Evolutionary conservation across 1,139 yeast genomes (phyloP).

Genomic region (Geotrichum histeridarum): DNA sequence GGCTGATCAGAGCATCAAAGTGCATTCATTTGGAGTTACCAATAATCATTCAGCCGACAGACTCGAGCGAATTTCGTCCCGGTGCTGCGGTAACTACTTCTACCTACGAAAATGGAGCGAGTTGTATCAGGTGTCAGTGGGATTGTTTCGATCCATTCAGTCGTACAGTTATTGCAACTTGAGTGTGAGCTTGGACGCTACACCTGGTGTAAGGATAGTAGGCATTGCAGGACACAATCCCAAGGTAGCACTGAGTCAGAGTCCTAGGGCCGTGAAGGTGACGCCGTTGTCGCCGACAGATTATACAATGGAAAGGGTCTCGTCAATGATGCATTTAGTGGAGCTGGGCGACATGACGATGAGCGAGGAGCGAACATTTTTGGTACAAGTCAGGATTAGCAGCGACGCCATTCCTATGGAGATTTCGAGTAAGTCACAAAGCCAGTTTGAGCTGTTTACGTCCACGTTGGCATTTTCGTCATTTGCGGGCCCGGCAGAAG

Average conservation of each 20-base stretch:
- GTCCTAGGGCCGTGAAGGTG: neutral
- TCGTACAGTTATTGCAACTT: conserved; percentile 20
- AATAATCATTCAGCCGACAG: conserved; percentile 18
- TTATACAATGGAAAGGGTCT: conserved; percentile 3
- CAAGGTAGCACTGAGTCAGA: neutral
- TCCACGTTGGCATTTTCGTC: conserved; percentile 15
- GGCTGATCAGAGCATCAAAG: conserved; percentile 3
- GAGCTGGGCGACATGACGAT: conserved; percentile 24
- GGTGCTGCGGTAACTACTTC: conserved; percentile 16
- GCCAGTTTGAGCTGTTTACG: conserved; percentile 11
- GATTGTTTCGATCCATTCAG: conserved; percentile 13
- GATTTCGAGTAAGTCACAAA: neutral
- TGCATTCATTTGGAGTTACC: conserved; percentile 20
- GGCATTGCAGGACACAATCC: conserved; percentile 17
- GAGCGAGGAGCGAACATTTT: conserved; percentile 23
- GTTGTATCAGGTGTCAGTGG: conserved; percentile 10
- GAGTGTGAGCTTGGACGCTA: conserved; percentile 20
- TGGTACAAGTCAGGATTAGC: conserved; percentile 23
- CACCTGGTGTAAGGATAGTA: conserved; percentile 19
- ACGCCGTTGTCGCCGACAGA: neutral
- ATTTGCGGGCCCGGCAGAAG: conserved; percentile 16
- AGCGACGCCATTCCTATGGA: conserved; percentile 10
- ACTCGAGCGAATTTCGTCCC: conserved; percentile 11
- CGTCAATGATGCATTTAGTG: conserved; percentile 14
- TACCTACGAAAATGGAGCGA: conserved; percentile 20